Base-by-base conservation (phyloP, 441 rosid species). In the Viola pubescens region DNA sequence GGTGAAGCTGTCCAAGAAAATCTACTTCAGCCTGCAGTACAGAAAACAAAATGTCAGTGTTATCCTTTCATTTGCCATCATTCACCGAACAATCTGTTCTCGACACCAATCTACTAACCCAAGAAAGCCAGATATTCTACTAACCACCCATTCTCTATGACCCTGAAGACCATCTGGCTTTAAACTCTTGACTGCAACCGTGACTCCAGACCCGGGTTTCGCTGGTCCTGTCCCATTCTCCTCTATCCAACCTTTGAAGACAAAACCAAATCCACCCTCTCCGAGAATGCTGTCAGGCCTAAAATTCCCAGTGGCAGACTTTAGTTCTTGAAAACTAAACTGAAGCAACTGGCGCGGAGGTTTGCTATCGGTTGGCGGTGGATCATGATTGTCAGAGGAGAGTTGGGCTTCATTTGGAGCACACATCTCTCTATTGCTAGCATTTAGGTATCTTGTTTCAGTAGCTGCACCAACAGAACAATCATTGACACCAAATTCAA, bases 1-100 rank as follows among this genome's bases (percentile, higher is more conserved):
- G 96, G 66, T 89, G 81, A 12, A 92, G 88, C 73, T 86, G 97
- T 61, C 98, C 98, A 58, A 92, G 82, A 77, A 87, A 89, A 71
- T 89, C 85, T 11, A 92, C 95, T 77, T 89, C 98, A 59, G 98
- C 89, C 97, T 89, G 75, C 61, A 72, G 70, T 43, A 55, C 59
- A 50, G 46, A 8, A 48, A 69, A 60, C 48, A 26, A 26, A 26
- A 43, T 60, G 14, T 37, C 48, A 55, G 34, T 56, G 11, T 58
- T 19, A 70, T 4, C 44, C 53, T 55, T 55, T 41, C 6, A 5
- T 7, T 16, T 44, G 12, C n/a, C 7, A 12, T 57, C 26, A 12
- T 43, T 61, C 49, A 12, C 3, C 49, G 7, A 59, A 39, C 16
- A 40, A 14, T 53, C 53, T 60, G 63, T 51, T 59, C 62, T 13